These are phyloP conservation scores for Rhododendron henanense DNA, from an alignment of 148 eudicot genomes.

Conservation along the genomic window DNA sequence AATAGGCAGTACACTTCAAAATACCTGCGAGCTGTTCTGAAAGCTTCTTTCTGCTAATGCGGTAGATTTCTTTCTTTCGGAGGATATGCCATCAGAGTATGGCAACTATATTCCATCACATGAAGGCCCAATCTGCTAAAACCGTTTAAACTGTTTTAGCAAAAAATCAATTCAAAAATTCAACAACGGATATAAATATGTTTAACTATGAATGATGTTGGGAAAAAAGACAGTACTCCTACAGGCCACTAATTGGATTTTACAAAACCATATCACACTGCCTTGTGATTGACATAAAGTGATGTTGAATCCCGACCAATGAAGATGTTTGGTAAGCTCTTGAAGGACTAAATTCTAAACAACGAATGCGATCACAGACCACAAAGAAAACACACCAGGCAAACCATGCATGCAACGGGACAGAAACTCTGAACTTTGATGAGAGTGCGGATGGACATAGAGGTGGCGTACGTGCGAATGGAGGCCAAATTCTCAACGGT, in stretches of 20 bases:
- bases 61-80: too few relatives aligned
- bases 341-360: not conserved
- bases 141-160: too few relatives aligned
- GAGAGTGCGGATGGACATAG: constrained; percentile 78
- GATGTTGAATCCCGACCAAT: not conserved
- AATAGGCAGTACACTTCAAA: too few relatives aligned
- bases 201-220: not conserved
- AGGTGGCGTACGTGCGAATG: constrained; percentile 60
- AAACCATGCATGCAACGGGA: constrained; percentile 57
- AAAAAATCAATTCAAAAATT: too few relatives aligned
- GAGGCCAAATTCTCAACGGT: constrained; percentile 60
- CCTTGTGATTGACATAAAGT: not conserved
- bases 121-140: too few relatives aligned
- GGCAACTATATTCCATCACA: not conserved
- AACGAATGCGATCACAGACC: not conserved
- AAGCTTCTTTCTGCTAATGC: too few relatives aligned
- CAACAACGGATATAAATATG: too few relatives aligned
- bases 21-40: too few relatives aligned
- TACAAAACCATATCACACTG: not conserved
- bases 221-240: not conserved
- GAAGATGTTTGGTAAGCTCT: not conserved
- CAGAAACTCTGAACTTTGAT: constrained; percentile 73
- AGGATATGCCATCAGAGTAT: too few relatives aligned
- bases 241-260: not conserved
- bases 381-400: constrained; percentile 50